Evolutionary conservation across 352 stramenopile species (phyloP), one percentile per base, ranked within the genome.

Genomic region (Saprolegnia parasitica): DNA sequence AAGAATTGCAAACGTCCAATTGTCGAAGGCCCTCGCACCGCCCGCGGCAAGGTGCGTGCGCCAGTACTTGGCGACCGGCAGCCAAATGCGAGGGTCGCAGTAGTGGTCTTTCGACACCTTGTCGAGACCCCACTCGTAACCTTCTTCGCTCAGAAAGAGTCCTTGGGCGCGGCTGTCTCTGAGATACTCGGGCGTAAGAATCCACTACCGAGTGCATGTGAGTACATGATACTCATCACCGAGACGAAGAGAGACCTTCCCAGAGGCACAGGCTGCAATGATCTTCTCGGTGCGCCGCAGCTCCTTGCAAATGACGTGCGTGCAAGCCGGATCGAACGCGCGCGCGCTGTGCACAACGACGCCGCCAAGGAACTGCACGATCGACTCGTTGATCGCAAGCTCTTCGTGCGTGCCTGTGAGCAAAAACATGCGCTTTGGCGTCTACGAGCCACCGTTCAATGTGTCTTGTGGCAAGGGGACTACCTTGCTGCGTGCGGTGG

Each of bases 251-350:
- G 76, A 21, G 65, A 95, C 86, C 82, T 95, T 95, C 49, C 87
- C 87, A 65, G 81, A 76, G 5, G 86, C 84, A 62, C 86, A 94
- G 23, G 84, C 87, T 32, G 84, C 81, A 21, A 95, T 78, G 64
- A 95, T 91, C 71, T 95, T 95, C 68, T 95, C 87, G 4, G 87
- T 95, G 2, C 87, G 81, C 75, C 92, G 92, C 29, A 95, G 78
- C 65, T 94, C 84, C 40, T 81, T 92, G 72, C 84, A 94, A 66
- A 95, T 91, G 72, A 95, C 89, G 72, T 95, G 84, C 4, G 87
- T 93, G 72, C 86, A 88, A 23, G 75, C 74, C 47, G 67, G 77
- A 46, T 95, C 86, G 72, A 81, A 95, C 20, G 80, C 79, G 26
- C 87, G 81, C 45, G 79, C 81, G 39, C 79, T 87, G 26, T 88